Conservation (phyloP, 192 early-diverging fungal species). For the Backusella psychrophila region DNA sequence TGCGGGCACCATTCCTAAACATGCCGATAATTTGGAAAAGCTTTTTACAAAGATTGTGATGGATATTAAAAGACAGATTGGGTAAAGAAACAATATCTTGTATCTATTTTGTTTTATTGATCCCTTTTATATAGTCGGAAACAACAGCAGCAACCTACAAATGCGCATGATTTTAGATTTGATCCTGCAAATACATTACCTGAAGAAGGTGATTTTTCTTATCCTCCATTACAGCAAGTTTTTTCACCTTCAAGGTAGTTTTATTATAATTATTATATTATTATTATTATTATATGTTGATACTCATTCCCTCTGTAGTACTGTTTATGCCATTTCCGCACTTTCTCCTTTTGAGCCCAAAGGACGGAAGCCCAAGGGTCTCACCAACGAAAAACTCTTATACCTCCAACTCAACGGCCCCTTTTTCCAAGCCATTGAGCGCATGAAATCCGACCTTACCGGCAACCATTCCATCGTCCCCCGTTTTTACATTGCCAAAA, state of each 20-base stretch:
- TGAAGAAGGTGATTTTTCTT: slow-evolving; percentile 31
- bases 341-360: slow-evolving; percentile 28
- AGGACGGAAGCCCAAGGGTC: slow-evolving; percentile 26
- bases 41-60: slow-evolving; percentile 29
- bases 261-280: not conserved
- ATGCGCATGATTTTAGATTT: slow-evolving; percentile 19
- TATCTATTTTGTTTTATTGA: not conserved
- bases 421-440: slow-evolving; percentile 30
- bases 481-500: slow-evolving; percentile 38
- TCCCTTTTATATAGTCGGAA: not conserved
- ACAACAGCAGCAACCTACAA: slow-evolving; percentile 4
- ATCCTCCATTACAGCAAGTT: slow-evolving; percentile 25
- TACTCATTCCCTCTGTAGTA: not conserved
- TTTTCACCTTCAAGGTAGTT: slow-evolving; percentile 25
- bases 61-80: slow-evolving; percentile 22
- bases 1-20: slow-evolving; percentile 29
- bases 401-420: slow-evolving; percentile 30
- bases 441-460: slow-evolving; percentile 18
- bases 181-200: slow-evolving; percentile 24
- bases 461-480: slow-evolving; percentile 27
- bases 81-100: slow-evolving; percentile 1
- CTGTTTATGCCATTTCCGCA: slow-evolving; percentile 26
- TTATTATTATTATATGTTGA: too few species aligned
- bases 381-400: slow-evolving; percentile 28
- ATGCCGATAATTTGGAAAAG: slow-evolving; percentile 26